Base-by-base conservation (phyloP, 2,329 filamentous ascomycete genomes). In the Fusarium devonianum region DNA sequence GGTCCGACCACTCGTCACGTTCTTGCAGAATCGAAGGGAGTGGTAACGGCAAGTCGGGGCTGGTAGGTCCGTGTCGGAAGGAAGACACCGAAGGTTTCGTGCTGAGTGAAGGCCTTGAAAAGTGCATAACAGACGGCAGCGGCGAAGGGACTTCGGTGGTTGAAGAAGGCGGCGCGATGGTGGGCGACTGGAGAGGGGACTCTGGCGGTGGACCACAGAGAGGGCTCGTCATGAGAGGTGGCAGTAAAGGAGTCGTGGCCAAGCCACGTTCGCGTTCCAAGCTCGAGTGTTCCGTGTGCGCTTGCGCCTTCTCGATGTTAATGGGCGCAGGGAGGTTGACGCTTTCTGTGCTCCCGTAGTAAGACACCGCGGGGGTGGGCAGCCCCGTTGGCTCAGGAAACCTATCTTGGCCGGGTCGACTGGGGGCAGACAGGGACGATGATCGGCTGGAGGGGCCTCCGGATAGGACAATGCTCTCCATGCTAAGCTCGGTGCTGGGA, bases 171-270 rank as follows among this genome's bases (percentile, higher is more conserved):
- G 87, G 65, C 22, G 67, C 89, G 13, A 94, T 82, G 0, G 85
- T 88, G 1, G 92, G 92, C 0, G 91, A 95, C 70, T 95, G 90
- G 18, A 96, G 76, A n/a, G 92, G 91, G 7, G 91, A 95, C 49
- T 89, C 82, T 22, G 87, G 77, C 1, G 81, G 80, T 1, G 84
- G 79, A 30, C 83, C 72, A 33, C 76, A 72, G 23, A 80, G 74
- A 16, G 78, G 73, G 45, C 83, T 81, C 19, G 83, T 85, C 75
- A 95, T 82, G 25, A 94, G 79, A 1, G 92, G 92, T 7, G 92
- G 92, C 2, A 97, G 79, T 7, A 97, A 79, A 28, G 92, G 93
- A 3, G 92, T 97, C 4, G 88, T 88, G 0, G 90, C 88, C 61
- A 89, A 67, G 32, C 75, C 73, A 37, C 82, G 79, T 74, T 74